Evolutionary conservation across 768 basidiomycete species (phyloP).

Genomic region (Gloeophyllum trabeum): DNA sequence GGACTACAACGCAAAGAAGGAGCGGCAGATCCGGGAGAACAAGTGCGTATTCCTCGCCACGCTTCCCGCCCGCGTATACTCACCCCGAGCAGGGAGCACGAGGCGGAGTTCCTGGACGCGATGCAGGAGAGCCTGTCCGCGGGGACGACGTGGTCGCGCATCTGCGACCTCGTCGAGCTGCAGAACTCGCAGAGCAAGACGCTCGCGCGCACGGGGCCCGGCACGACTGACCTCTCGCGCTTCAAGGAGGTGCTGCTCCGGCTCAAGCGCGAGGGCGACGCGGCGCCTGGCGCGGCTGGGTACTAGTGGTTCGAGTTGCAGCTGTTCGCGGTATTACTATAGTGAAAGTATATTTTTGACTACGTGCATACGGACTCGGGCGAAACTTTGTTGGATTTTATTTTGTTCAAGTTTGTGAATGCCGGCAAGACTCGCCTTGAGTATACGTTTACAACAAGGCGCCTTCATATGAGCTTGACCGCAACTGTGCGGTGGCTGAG

Average conservation of each 20-base stretch:
- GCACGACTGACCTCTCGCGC: slow-evolving; percentile 80
- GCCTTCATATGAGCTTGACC: too few relatives aligned
- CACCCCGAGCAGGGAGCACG: slow-evolving; percentile 56
- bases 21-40: slow-evolving; percentile 86
- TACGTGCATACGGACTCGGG: too few relatives aligned
- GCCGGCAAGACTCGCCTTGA: too few relatives aligned
- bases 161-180: slow-evolving; percentile 75
- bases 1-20: slow-evolving; percentile 80
- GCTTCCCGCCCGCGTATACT: not conserved
- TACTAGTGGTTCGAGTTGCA: too few relatives aligned
- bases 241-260: slow-evolving; percentile 90
- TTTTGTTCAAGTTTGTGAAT: too few relatives aligned
- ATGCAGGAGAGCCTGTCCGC: slow-evolving; percentile 67
- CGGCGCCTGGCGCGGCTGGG: slow-evolving; percentile 87
- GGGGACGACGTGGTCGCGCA: slow-evolving; percentile 95
- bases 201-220: slow-evolving; percentile 72
- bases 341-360: too few relatives aligned
- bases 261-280: slow-evolving; percentile 81
- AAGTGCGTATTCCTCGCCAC: slow-evolving; percentile 47
- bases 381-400: too few relatives aligned
- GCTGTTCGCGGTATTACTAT: too few relatives aligned
- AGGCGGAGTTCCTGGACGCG: slow-evolving; percentile 66
- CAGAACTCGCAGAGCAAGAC: slow-evolving; percentile 98
- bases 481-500: too few relatives aligned
- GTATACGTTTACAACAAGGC: too few relatives aligned